A percentile compares a stretch with the other conserved stretches of the same genome.
Conservation (phyloP, 202 grass and related monocot genomes). For the Miscanthus sacchariflorus region DNA sequence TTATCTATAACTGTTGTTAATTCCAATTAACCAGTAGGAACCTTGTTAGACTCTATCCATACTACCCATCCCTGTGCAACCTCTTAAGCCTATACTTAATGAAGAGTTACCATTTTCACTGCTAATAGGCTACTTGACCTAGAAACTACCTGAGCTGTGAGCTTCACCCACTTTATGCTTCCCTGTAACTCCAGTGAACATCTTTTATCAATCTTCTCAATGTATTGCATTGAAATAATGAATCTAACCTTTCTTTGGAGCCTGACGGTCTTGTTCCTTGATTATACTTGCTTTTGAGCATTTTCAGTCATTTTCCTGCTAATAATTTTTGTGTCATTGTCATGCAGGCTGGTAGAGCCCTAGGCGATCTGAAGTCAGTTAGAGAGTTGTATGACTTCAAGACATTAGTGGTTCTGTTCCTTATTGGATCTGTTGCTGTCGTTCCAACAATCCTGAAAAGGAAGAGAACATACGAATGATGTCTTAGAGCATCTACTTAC, state of each 20-base stretch:
- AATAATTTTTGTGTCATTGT: not conserved
- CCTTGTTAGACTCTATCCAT: conserved; percentile 3
- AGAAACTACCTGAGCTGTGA: conserved; percentile 4
- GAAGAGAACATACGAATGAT: conserved; percentile 90
- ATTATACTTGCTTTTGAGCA: not conserved
- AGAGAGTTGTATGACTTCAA: conserved; percentile 95
- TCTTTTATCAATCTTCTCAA: not conserved
- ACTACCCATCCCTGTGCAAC: not conserved
- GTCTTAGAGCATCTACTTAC: conserved; percentile 33
- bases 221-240: not conserved
- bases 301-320: not conserved
- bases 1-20: not conserved
- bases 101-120: conserved; percentile 11
- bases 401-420: conserved; percentile 87
- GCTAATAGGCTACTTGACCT: conserved; percentile 3
- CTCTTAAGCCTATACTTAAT: not conserved
- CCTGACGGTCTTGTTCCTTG: not conserved
- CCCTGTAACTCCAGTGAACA: not conserved
- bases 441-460: conserved; percentile 85
- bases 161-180: not conserved
- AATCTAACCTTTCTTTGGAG: not conserved
- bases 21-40: not conserved
- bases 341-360: conserved; percentile 86
- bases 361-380: conserved; percentile 87
- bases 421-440: conserved; percentile 83